Evolutionary conservation across 306 rosid genomes (phyloP).

Genomic region (Pterocarpus santalinus): DNA sequence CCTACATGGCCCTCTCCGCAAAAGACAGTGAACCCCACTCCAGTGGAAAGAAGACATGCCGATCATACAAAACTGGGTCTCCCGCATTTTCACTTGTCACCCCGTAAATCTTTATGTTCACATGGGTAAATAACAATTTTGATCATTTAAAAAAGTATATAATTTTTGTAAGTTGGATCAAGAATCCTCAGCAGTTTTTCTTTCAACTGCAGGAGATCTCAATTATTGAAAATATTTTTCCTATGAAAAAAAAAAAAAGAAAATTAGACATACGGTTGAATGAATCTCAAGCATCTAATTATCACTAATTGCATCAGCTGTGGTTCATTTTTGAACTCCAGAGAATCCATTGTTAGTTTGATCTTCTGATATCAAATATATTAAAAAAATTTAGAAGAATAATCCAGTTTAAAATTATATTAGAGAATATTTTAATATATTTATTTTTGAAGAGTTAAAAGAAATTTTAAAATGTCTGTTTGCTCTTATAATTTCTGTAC

Average conservation of each 20-base stretch:
- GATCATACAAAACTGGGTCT: constrained; percentile 43
- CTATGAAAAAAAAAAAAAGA: neutral
- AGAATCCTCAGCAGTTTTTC: neutral
- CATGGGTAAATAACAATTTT: neutral
- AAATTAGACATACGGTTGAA: too few species aligned
- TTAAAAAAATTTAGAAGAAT: neutral
- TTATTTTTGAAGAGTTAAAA: neutral
- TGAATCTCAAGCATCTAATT: neutral
- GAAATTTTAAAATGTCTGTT: neutral
- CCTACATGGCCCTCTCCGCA: constrained; percentile 33
- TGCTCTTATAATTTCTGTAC: neutral
- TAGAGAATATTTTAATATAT: neutral
- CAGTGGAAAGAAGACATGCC: constrained; percentile 40
- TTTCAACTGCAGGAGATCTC: neutral
- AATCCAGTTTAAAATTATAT: neutral
- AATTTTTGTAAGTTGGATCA: neutral
- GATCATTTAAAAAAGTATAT: neutral
- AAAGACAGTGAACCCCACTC: constrained; percentile 34
- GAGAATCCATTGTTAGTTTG: neutral
- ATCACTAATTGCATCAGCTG: neutral
- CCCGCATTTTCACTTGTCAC: constrained; percentile 39
- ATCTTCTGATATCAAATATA: neutral
- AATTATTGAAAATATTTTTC: neutral
- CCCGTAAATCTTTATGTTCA: neutral
- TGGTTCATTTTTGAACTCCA: too few species aligned